Conservation (phyloP, 1,139 yeast genomes). For the Blastobotrys indianensis region DNA sequence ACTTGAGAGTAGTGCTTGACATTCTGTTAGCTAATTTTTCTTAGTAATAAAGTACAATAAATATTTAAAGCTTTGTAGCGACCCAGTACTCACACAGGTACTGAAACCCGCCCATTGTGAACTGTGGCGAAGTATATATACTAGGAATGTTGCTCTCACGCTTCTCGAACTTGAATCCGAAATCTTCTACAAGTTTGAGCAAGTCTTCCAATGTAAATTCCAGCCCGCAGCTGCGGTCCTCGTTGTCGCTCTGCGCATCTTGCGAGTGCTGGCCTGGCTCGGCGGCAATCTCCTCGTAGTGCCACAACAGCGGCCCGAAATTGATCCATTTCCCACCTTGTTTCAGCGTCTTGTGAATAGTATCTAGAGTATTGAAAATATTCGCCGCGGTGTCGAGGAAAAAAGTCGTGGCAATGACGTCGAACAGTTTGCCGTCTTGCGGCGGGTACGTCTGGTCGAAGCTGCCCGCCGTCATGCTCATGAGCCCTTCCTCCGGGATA, state of each 20-base stretch:
- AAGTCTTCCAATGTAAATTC: constrained; percentile 63
- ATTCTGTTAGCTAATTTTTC: too few species aligned
- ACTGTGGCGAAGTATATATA: constrained; percentile 51
- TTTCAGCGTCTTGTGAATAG: constrained; percentile 49
- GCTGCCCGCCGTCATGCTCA: constrained; percentile 79
- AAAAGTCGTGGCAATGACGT: constrained; percentile 63
- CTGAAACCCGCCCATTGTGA: constrained; percentile 50
- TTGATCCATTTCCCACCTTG: constrained; percentile 70
- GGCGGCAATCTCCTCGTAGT: constrained; percentile 55
- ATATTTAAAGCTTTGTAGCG: constrained; percentile 31
- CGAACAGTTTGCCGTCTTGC: constrained; percentile 31
- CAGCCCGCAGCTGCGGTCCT: constrained; percentile 45
- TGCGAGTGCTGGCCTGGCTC: constrained; percentile 18
- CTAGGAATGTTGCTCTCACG: constrained; percentile 43
- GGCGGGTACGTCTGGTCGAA: constrained; percentile 74
- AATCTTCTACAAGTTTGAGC: constrained; percentile 40
- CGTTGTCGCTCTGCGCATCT: constrained; percentile 19
- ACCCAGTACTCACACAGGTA: constrained; percentile 75
- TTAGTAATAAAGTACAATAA: not conserved
- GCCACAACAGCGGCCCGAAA: constrained; percentile 85
- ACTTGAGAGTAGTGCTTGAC: too few species aligned
- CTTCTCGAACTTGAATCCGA: constrained; percentile 52
- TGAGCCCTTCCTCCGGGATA: constrained; percentile 43
- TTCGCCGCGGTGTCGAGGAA: constrained; percentile 78
- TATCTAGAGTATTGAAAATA: constrained; percentile 58